Base-by-base conservation (phyloP, 1,139 yeast genomes). In the Debaryomyces subglobosus region DNA sequence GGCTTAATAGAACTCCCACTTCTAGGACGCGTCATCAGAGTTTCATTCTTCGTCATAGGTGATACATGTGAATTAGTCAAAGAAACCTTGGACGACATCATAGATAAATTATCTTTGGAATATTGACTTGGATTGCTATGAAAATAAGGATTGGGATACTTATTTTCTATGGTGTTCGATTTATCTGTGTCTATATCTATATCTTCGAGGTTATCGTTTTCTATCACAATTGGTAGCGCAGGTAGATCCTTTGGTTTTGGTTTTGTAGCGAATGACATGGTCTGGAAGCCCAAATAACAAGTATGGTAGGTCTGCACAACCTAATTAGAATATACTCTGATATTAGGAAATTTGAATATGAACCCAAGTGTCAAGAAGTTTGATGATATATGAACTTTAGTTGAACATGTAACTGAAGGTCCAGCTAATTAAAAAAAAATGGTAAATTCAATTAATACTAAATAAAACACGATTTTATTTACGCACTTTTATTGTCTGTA, bases 11-110 rank as follows among this genome's bases (percentile, higher is more conserved):
- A 49, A 12, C 32, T 30, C 5, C 48, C 20, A 15, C 56, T 56
- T 23, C 56, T 49, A n/a, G 64, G 56, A 27, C 66, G 46, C 13
- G 60, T 56, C 23, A 57, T 10, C 15, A 4, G 44, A 13, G 9
- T 45, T 43, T 58, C 63, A 41, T 54, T 51, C 41, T 61, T 56
- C 36, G 59, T 49, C 1, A 63, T 64, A 5, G 64, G 56, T 2
- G 65, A 61, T 3, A 46, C 8, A 20, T 32, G 39, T 13, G 29
- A n/a, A 20, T 12, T 10, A 18, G 35, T 20, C 35, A 39, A 39
- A 4, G 43, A 39, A 5, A 15, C 20, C 36, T 39, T 39, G 24
- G 43, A 39, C 5, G 36, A 39, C 35, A 39, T 29, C 5, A 30
- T 30, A 9, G 20, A 6, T 36, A 39, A 39, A 16, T 30, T 39